A percentile compares a stretch with the other conserved stretches of the same genome.
Evolutionary conservation across 805 yeast genomes (phyloP).

Genomic region (Kazachstania kunashirensis): DNA sequence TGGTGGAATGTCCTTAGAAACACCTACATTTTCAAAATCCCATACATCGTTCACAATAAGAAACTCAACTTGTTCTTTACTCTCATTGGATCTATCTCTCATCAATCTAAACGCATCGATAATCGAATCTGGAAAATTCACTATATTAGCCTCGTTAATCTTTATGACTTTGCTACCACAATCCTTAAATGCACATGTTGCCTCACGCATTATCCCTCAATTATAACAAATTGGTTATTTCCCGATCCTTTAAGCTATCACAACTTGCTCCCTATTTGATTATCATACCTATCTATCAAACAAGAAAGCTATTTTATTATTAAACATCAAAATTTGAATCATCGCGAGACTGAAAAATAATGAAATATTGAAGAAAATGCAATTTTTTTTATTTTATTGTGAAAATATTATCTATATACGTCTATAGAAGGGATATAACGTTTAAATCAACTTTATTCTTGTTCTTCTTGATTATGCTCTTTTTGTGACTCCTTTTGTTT

Average conservation of each 20-base stretch:
- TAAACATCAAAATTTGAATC: too few relatives aligned
- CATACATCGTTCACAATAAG: conserved; percentile 49
- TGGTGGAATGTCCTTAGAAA: conserved; percentile 37
- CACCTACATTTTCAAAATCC: conserved; percentile 76
- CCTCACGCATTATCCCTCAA: conserved; percentile 14
- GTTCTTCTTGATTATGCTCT: neutral
- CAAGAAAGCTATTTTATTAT: too few relatives aligned
- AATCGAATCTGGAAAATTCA: conserved; percentile 8
- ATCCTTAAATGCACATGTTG: conserved; percentile 20
- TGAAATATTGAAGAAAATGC: too few relatives aligned
- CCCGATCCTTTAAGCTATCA: too few relatives aligned
- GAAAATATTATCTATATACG: neutral
- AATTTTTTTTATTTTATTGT: too few relatives aligned
- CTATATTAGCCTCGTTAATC: conserved; percentile 6
- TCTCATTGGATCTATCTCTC: conserved; percentile 6
- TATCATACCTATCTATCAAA: too few relatives aligned
- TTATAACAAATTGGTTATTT: too few relatives aligned
- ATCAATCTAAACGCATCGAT: conserved; percentile 16
- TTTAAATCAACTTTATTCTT: neutral
- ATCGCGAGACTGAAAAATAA: too few relatives aligned
- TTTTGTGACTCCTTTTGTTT: conserved; percentile 22
- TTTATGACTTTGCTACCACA: conserved; percentile 18
- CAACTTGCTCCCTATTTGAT: too few relatives aligned
- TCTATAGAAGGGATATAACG: neutral
- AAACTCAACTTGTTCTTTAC: conserved; percentile 21